Base-by-base conservation (phyloP, 371 early-diverging fungal species). In the Mortierella sp. region DNA sequence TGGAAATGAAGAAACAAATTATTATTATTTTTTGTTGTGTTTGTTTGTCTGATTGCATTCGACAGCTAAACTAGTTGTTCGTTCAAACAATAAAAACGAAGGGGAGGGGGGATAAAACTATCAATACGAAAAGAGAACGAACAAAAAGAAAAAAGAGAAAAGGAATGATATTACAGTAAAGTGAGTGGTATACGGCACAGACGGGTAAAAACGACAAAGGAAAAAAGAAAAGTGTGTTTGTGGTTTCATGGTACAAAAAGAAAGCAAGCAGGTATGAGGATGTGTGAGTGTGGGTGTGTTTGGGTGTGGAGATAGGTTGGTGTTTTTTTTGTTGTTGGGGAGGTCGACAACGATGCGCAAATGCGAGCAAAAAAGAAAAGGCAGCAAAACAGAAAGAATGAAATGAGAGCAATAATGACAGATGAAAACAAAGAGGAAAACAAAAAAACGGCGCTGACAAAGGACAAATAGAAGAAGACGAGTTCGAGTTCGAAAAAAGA, bases 131-230 rank as follows among this genome's bases (percentile, higher is more conserved):
- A 22, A 50, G 26, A 2, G 24, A 24, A 24, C 8, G 24, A 24
- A 52, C 10, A 13, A 5, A 52, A 52, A 26, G 11, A 26, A 4
- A 9, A 19, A 24, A 24, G 7, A 50, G 22, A 2, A 22, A 61
- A 50, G 47, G 13, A 65, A 48, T 73, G 80, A 73, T 80, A 73
- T 66, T 76, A 80, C 72, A 80, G 47, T 71, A 61, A 69, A 50
- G 26, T 43, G 31, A 44, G 44, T 24, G n/a, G 48, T n/a, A 69
- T 58, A 55, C 24, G 64, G 70, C 48, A 66, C 39, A 58, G 61
- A 45, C 47, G 13, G 45, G 44, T 34, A 58, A 50, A 48, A 58
- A 29, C 48, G 61, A 48, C 45, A 24, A 41, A 47, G 41, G 31
- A 22, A 45, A 45, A 68, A 31, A 19, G 19, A 58, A 34, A 16